Evolutionary conservation across 257 asterid species (phyloP), one percentile per base, ranked within the genome.

Genomic region (Ballota nigra): DNA sequence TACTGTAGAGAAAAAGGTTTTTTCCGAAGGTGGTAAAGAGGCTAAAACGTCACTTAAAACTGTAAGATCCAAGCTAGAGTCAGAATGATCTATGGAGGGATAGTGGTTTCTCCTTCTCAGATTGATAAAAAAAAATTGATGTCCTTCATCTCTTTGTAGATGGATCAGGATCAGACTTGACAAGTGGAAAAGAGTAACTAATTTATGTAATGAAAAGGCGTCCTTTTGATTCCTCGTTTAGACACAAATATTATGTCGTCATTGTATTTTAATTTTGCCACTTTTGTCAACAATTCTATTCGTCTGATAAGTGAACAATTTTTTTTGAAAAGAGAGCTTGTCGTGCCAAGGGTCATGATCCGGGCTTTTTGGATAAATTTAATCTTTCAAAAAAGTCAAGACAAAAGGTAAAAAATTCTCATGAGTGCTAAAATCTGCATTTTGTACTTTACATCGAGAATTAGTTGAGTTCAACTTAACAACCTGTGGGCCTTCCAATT

Each of bases 401-500:
- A n/a, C 67, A 15, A 41, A n/a, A 12, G 47, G 31, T 57, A 20
- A 60, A 58, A 58, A 70, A 31, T 29, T 41, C 26, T 13, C 59
- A 16, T 38, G 59, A 38, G 22, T 43, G 40, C 19, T 24, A 15
- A 43, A 43, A 38, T 56, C 29, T 1, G 8, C 20, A 34, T 16
- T 56, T 26, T 70, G 61, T 69, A 40, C 59, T 43, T 24, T 58
- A 53, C 68, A 40, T 40, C 13, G 11, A 24, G 41, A 70, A 52
- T 19, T 67, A 40, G 29, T 67, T 13, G 38, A 51, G 47, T 67
- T 70, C 29, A 69, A 24, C 65, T 52, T 13, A 22, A 57, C 75
- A 24, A 41, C 43, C 6, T 28, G 33, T 31, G 20, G 19, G 38
- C 28, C 31, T 4, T 59, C 19, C 3, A 10, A 47, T 4, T 58